Evolutionary conservation across 2,329 filamentous ascomycete species (phyloP).

Genomic region (Aphanocladium album): DNA sequence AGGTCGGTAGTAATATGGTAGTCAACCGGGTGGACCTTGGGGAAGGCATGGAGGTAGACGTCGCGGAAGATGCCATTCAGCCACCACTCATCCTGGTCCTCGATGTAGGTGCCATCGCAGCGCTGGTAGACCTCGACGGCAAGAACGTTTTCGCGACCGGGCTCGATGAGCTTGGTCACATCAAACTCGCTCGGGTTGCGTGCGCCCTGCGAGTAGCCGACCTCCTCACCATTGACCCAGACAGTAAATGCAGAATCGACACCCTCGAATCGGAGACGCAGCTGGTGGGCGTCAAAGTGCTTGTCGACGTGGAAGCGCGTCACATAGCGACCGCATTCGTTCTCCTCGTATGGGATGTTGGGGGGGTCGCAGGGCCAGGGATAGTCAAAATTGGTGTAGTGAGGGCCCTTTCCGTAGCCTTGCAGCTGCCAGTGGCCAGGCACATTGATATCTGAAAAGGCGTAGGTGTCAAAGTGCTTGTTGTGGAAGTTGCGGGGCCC

Average conservation of each 20-base stretch:
- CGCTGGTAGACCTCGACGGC: conserved; percentile 67
- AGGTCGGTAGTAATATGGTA: conserved; percentile 52
- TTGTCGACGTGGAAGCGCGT: conserved; percentile 49
- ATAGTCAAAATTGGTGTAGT: conserved; percentile 66
- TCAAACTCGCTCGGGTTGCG: conserved; percentile 72
- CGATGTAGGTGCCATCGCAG: conserved; percentile 67
- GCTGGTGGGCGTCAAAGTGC: conserved; percentile 44
- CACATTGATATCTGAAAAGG: conserved; percentile 45
- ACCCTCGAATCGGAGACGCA: conserved; percentile 68
- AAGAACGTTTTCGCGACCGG: conserved; percentile 47
- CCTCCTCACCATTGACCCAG: conserved; percentile 61
- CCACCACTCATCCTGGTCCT: conserved; percentile 70
- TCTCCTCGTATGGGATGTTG: conserved; percentile 57
- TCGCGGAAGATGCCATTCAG: conserved; percentile 64
- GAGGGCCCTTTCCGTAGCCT: conserved; percentile 57
- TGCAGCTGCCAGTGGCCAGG: conserved; percentile 69
- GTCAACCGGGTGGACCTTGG: conserved; percentile 49
- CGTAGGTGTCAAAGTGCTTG: conserved; percentile 29
- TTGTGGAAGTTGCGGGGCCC: conserved; percentile 39
- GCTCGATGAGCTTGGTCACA: conserved; percentile 48
- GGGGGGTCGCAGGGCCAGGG: conserved; percentile 65
- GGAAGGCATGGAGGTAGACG: conserved; percentile 60
- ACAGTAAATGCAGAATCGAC: conserved; percentile 69
- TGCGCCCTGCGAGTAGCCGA: conserved; percentile 69
- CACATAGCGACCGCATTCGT: conserved; percentile 60